These are phyloP conservation scores for Lycium ferocissimum DNA, from an alignment of 257 asterid genomes.

Conservation along the genomic window DNA sequence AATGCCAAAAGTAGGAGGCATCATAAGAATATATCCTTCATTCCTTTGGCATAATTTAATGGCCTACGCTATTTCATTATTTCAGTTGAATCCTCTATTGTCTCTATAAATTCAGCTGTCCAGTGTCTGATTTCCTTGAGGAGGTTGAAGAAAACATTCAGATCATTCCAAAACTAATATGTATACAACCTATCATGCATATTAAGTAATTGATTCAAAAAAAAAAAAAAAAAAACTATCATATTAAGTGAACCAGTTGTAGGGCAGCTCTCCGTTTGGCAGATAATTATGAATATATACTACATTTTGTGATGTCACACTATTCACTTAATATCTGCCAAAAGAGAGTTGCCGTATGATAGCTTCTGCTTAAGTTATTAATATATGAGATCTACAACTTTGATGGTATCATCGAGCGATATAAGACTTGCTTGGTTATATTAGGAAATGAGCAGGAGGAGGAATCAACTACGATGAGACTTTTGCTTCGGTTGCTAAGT, in stretches of 20 bases:
- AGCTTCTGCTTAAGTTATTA: conserved; percentile 35
- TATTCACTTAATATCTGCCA: conserved; percentile 28
- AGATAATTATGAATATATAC: neutral
- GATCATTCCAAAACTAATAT: no score
- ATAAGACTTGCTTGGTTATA: no score
- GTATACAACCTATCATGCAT: no score
- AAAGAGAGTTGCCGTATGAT: conserved; percentile 46
- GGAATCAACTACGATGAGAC: no score
- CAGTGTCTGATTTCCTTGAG: no score
- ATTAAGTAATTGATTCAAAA: no score
- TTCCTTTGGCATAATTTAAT: conserved; percentile 26
- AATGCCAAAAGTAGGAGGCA: conserved; percentile 27
- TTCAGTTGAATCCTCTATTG: neutral
- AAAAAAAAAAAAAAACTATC: no score
- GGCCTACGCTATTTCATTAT: neutral
- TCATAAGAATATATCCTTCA: conserved; percentile 19
- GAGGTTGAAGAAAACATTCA: neutral
- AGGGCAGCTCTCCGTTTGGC: conserved; percentile 36
- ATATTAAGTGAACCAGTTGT: conserved; percentile 29
- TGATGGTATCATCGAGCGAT: no score
- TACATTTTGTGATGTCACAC: neutral
- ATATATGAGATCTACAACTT: no score
- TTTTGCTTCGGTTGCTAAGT: no score
- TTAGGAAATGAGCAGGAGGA: no score
- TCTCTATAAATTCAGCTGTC: neutral